Percentiles rank a stretch among this genome's conserved stretches.
Evolutionary conservation across 176 grass and related monocot species (phyloP).

Genomic region (Aegilops speltoides): DNA sequence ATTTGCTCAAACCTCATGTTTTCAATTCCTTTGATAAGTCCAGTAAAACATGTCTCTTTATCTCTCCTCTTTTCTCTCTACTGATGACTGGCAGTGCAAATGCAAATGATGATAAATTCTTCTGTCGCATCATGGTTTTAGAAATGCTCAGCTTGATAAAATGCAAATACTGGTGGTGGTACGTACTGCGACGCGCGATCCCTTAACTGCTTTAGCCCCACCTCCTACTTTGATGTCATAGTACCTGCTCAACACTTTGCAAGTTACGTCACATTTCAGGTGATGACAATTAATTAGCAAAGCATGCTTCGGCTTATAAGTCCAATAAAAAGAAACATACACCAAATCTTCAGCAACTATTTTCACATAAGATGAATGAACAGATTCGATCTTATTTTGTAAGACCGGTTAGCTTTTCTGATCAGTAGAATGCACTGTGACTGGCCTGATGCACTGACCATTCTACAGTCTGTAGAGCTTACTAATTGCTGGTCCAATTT

Average conservation of each 20-base stretch:
- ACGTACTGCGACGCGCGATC: slow-evolving; percentile 92
- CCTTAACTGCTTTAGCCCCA: slow-evolving; percentile 78
- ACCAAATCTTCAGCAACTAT: neutral
- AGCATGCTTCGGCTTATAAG: neutral
- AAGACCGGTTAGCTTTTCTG: neutral
- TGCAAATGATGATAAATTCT: neutral
- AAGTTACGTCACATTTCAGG: neutral
- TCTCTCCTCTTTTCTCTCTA: neutral
- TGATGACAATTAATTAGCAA: slow-evolving; percentile 7
- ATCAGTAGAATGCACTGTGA: neutral
- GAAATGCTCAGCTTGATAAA: neutral
- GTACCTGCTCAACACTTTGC: slow-evolving; percentile 53
- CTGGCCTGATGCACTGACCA: neutral
- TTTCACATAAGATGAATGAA: neutral
- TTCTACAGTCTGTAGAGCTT: neutral
- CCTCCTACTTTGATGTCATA: slow-evolving; percentile 90
- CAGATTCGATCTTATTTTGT: neutral
- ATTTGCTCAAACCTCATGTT: too few relatives aligned
- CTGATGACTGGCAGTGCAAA: neutral
- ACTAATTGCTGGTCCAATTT: neutral
- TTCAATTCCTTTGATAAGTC: too few relatives aligned
- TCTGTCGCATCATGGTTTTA: neutral
- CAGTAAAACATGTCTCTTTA: too few relatives aligned
- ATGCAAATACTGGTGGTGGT: neutral
- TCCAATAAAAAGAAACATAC: neutral